phyloP scores from a whole-genome alignment of 192 early-diverging fungal genomes.

The Coemansia javaensis region DNA sequence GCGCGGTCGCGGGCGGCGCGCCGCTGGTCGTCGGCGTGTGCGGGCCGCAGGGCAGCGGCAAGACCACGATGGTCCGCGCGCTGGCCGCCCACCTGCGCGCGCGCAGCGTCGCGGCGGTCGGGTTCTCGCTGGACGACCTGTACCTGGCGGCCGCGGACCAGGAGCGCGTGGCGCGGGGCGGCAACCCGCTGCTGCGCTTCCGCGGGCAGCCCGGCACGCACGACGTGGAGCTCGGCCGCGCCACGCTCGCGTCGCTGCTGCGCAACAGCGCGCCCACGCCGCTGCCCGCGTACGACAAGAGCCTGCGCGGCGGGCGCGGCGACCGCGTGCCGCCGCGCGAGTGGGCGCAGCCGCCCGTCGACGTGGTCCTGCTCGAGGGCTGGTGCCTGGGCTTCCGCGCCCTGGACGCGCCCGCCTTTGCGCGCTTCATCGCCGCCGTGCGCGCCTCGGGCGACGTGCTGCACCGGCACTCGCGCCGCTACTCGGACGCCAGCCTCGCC shows the following conservation, averaged over 20 bases:
- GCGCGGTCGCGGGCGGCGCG: neutral
- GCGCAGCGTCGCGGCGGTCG: conserved; percentile 53
- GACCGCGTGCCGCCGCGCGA: conserved; percentile 59
- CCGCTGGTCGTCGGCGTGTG: conserved; percentile 68
- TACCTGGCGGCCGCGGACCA: conserved; percentile 74
- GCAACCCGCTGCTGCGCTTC: conserved; percentile 71
- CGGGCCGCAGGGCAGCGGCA: conserved; percentile 78
- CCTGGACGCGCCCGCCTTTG: conserved; percentile 38
- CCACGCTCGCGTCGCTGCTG: conserved; percentile 51
- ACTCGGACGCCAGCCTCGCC: conserved; percentile 18
- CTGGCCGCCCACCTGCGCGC: conserved; percentile 40
- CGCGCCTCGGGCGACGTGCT: conserved; percentile 4
- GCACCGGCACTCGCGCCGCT: conserved; percentile 41
- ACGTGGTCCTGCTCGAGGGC: conserved; percentile 89
- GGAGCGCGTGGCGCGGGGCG: conserved; percentile 14
- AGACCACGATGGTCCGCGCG: conserved; percentile 54
- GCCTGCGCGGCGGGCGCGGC: conserved; percentile 66
- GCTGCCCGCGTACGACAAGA: conserved; percentile 83
- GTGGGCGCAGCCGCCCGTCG: conserved; percentile 62
- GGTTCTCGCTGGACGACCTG: conserved; percentile 81
- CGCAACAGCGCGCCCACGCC: conserved; percentile 19
- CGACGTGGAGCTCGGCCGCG: conserved; percentile 62
- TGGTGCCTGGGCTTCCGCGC: conserved; percentile 87
- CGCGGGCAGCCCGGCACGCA: conserved; percentile 91
- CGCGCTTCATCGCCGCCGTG: conserved; percentile 11